A percentile compares a stretch with the other conserved stretches of the same genome.
Evolutionary conservation across 257 asterid genomes (phyloP).

Genomic region (Petrea volubilis): DNA sequence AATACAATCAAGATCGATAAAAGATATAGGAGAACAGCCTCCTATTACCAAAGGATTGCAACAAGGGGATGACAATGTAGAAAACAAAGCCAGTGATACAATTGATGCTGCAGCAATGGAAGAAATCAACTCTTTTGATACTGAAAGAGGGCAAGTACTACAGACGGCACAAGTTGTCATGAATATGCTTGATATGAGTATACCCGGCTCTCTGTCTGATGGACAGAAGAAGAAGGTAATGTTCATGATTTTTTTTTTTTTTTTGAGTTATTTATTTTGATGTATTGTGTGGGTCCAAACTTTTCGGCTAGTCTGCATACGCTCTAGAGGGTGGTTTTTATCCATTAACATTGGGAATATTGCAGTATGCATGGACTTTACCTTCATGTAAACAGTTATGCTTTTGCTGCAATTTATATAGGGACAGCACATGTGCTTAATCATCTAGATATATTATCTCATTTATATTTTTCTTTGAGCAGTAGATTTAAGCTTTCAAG

Average conservation of each 20-base stretch:
- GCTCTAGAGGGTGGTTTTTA: constrained; percentile 5
- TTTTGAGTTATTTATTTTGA: constrained; percentile 14
- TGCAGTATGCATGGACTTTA: background rate
- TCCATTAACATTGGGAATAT: constrained; percentile 3
- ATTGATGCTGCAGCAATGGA: constrained; percentile 42
- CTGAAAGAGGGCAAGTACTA: constrained; percentile 64
- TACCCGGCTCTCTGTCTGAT: constrained; percentile 70
- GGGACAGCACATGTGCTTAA: background rate
- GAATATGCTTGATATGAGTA: constrained; percentile 80
- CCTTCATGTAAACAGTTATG: background rate
- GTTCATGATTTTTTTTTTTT: constrained; percentile 12
- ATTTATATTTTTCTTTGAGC: background rate
- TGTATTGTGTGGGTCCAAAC: background rate
- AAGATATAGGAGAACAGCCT: constrained; percentile 30
- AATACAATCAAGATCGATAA: constrained; percentile 32
- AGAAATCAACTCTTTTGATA: constrained; percentile 34
- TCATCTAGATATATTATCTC: background rate
- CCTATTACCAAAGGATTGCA: constrained; percentile 22
- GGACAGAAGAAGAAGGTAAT: constrained; percentile 86
- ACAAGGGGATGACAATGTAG: constrained; percentile 31
- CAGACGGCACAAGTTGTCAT: constrained; percentile 76
- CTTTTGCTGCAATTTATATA: background rate
- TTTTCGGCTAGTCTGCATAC: constrained; percentile 17
- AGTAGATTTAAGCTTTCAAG: background rate
- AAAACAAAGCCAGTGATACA: constrained; percentile 29